Conservation (phyloP, 192 early-diverging fungal genomes). For the Kickxella alabastrina region DNA sequence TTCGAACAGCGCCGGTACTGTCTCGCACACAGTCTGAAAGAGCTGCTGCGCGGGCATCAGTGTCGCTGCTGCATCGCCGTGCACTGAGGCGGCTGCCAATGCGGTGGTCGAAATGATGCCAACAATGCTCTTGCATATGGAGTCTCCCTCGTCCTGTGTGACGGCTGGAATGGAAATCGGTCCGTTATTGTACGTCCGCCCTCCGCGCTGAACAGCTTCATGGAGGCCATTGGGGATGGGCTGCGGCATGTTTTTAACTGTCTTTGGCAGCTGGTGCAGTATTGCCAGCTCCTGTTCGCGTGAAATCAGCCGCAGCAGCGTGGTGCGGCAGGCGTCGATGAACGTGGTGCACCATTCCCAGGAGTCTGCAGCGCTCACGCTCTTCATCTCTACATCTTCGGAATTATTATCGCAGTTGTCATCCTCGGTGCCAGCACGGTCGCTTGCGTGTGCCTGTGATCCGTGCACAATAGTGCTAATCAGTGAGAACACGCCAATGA, state of each 20-base stretch:
- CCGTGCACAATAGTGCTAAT: slow-evolving; percentile 4
- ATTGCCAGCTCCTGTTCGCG: slow-evolving; percentile 40
- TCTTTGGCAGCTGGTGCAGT: slow-evolving; percentile 35
- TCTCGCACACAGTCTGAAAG: slow-evolving; percentile 15
- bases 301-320: slow-evolving; percentile 18
- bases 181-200: slow-evolving; percentile 29
- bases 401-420: not conserved
- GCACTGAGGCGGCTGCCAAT: not conserved
- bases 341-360: slow-evolving; percentile 8
- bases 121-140: slow-evolving; percentile 6
- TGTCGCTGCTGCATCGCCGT: not conserved
- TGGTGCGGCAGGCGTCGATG: slow-evolving; percentile 15
- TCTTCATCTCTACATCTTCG: slow-evolving; percentile 9
- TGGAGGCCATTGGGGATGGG: slow-evolving; percentile 39
- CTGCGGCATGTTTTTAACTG: slow-evolving; percentile 43
- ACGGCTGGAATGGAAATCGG: slow-evolving; percentile 12
- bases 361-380: not conserved
- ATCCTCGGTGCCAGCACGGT: not conserved
- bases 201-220: slow-evolving; percentile 32
- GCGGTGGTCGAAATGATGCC: not conserved
- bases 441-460: not conserved
- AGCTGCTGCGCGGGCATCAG: not conserved
- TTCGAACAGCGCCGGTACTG: slow-evolving; percentile 33
- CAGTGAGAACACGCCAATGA: slow-evolving; percentile 25
- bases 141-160: slow-evolving; percentile 4